Base-by-base conservation (phyloP, 1,139 yeast species). In the Blastobotrys buckinghamii region DNA sequence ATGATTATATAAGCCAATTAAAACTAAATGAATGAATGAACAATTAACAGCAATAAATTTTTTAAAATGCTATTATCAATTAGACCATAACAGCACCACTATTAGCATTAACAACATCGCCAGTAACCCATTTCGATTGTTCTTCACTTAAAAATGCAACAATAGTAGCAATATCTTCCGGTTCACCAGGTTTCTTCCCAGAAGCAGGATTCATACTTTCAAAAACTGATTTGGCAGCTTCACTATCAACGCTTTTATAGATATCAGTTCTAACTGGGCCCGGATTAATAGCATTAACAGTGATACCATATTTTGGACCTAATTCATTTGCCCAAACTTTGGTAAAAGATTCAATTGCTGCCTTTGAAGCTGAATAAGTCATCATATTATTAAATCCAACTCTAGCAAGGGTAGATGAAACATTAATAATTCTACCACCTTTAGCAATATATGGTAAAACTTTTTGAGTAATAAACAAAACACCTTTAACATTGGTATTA, bases 291-390 rank as follows among this genome's bases (percentile, higher is more conserved):
- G 71, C 1, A 72, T 76, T 52, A 39, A 52, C 55, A 19, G 53
- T 53, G 16, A 39, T 34, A 9, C 48, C 39, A 37, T 48, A 40
- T 30, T 36, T 26, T 15, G 17, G n/a, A 27, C 69, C 69, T 51
- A 81, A 63, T 55, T 85, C 95, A 6, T 60, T 55, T 0, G 83
- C 76, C 44, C 83, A 62, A 0, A 78, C 70, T 39, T 68, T 64
- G 0, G 87, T 75, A 56, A 83, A 79, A 5, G 81, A 81, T 43
- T 77, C 60, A n/a, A 85, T 56, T 0, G 86, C 94, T 0, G 83
- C 79, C 60, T 85, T 85, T 51, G 82, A 73, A 0, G 87, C 84
- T 1, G 82, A 70, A 59, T 85, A 85, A 0, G 81, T 78, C 0
- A 81, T 59, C 4, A 7, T 22, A 22, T 22, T 5, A 5, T 4